Conservation (phyloP, 2,329 filamentous ascomycete species). For the Fusarium euwallaceae region DNA sequence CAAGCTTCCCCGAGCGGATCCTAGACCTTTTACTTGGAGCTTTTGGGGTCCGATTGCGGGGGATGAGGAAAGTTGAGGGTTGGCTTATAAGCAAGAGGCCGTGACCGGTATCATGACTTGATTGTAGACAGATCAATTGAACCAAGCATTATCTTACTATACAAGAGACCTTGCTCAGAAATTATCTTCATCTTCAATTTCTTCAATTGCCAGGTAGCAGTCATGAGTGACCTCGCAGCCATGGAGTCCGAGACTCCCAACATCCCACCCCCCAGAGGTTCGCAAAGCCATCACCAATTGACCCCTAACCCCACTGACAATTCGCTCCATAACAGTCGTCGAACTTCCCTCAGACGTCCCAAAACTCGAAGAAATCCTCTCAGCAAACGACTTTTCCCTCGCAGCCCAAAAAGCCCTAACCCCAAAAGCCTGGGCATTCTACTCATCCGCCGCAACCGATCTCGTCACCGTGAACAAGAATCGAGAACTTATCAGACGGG, state of each 20-base stretch:
- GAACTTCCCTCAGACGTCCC: conserved; percentile 34
- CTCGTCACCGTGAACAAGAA: conserved; percentile 70
- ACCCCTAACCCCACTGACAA: not conserved
- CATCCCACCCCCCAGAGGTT: conserved; percentile 43
- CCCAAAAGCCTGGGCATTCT: conserved; percentile 78
- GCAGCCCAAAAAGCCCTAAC: conserved; percentile 68
- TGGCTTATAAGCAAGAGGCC: conserved; percentile 1
- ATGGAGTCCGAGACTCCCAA: conserved; percentile 47
- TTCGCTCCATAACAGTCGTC: conserved; percentile 13
- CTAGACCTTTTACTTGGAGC: conserved; percentile 7
- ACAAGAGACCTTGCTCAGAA: too few relatives aligned
- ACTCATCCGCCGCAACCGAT: conserved; percentile 75
- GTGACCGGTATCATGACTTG: not conserved
- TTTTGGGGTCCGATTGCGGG: conserved; percentile 38
- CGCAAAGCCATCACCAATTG: not conserved
- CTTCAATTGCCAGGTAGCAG: not conserved
- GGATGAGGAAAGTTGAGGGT: not conserved
- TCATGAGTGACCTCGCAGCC: conserved; percentile 46
- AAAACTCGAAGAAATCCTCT: conserved; percentile 42
- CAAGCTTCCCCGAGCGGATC: conserved; percentile 25
- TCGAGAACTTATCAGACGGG: conserved; percentile 64
- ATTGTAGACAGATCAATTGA: not conserved
- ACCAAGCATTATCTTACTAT: too few relatives aligned
- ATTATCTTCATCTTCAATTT: not conserved
- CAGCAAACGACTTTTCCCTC: conserved; percentile 68